These are phyloP conservation scores for Venturiaceae sp. DNA, from an alignment of 2,329 filamentous ascomycete genomes.

Conservation along the genomic window DNA sequence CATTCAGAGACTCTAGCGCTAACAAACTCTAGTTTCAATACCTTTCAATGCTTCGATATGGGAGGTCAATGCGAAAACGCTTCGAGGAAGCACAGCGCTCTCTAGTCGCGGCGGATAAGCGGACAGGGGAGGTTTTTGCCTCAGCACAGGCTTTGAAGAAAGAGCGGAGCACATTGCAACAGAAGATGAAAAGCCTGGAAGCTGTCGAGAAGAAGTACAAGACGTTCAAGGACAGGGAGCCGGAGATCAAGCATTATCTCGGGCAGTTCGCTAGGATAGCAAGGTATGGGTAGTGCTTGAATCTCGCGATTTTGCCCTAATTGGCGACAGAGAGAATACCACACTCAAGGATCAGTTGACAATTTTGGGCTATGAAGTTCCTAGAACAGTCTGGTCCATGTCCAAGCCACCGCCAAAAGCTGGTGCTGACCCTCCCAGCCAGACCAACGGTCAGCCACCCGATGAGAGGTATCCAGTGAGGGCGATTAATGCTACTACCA, in stretches of 20 bases:
- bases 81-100: background rate
- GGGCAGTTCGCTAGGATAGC: constrained; percentile 22
- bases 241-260: constrained; percentile 25
- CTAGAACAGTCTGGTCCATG: constrained; percentile 11
- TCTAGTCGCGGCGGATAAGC: constrained; percentile 15
- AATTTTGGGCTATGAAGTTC: constrained; percentile 19
- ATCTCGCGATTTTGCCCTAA: constrained; percentile 10
- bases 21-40: constrained; percentile 37
- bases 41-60: constrained; percentile 23
- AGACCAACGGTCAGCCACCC: background rate
- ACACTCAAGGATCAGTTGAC: constrained; percentile 17
- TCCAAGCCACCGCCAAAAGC: background rate
- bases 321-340: constrained; percentile 14
- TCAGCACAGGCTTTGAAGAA: background rate
- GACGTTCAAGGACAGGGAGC: constrained; percentile 21
- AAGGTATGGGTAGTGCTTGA: constrained; percentile 14
- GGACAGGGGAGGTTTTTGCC: background rate
- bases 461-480: background rate
- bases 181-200: constrained; percentile 9
- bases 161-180: background rate
- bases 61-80: constrained; percentile 11
- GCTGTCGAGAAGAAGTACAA: constrained; percentile 13
- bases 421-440: background rate
- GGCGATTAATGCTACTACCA: background rate
- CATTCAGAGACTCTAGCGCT: background rate